Evolutionary conservation across 116 monocot species (phyloP).

Genomic region (Trichopus zeylanicus): DNA sequence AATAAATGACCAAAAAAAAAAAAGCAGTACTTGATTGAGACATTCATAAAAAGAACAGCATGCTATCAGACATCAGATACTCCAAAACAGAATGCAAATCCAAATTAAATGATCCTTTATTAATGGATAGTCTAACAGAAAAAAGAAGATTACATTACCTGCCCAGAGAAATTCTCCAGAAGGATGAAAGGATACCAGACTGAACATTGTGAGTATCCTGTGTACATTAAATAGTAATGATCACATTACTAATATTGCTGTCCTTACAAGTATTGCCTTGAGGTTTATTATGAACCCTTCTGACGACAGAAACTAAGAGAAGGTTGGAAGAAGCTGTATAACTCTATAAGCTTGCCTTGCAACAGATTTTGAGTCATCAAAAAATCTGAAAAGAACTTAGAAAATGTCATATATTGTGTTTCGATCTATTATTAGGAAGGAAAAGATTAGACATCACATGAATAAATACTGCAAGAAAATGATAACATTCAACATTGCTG

Average conservation of each 20-base stretch:
- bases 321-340: constrained; percentile 57
- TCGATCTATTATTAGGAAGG: too few species aligned
- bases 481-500: too few species aligned
- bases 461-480: too few species aligned
- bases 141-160: constrained; percentile 30
- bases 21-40: too few species aligned
- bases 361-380: constrained; percentile 79
- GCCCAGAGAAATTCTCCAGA: constrained; percentile 84
- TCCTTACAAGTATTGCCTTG: neutral
- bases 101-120: too few species aligned
- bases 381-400: constrained; percentile 56
- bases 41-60: too few species aligned
- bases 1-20: constrained; percentile 4
- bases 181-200: constrained; percentile 97
- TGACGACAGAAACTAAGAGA: neutral
- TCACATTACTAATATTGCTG: neutral
- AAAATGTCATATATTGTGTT: neutral
- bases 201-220: constrained; percentile 97
- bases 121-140: neutral
- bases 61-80: too few species aligned
- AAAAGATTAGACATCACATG: too few species aligned
- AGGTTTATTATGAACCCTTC: neutral
- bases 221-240: neutral
- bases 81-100: too few species aligned
- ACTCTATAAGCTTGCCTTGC: constrained; percentile 93